Conservation (phyloP, 2,329 filamentous ascomycete species). For the Metarhizium anisopliae region DNA sequence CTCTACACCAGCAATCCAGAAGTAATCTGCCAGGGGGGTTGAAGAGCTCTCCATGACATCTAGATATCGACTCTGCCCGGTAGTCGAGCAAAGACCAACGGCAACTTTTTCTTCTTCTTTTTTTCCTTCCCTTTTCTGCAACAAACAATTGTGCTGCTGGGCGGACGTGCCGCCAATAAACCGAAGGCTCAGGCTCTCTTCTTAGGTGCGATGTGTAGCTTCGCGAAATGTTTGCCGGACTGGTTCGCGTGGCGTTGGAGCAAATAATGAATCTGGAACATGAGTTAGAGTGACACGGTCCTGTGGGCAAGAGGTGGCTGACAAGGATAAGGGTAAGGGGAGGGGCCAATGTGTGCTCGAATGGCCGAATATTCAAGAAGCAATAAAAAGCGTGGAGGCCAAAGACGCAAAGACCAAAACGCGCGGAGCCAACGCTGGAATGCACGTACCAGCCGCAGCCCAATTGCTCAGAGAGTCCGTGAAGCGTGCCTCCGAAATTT, state of each 20-base stretch:
- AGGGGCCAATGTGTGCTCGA: neutral
- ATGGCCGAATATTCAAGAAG: neutral
- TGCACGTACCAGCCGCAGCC: conserved; percentile 6
- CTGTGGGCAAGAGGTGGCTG: neutral
- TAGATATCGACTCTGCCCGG: conserved; percentile 23
- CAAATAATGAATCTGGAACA: conserved; percentile 2
- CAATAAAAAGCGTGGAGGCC: neutral
- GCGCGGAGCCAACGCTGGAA: neutral
- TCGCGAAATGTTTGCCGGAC: neutral
- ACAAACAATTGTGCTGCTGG: neutral
- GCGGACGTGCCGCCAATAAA: conserved; percentile 4
- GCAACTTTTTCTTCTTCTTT: neutral
- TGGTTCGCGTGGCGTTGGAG: neutral
- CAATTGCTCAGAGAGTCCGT: neutral
- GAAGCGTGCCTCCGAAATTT: neutral
- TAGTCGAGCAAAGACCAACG: conserved; percentile 1
- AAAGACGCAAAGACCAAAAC: neutral
- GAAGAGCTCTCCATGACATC: conserved; percentile 53
- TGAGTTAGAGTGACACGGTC: neutral
- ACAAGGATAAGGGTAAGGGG: neutral
- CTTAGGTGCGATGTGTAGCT: neutral
- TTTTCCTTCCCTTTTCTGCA: neutral
- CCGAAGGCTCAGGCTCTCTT: neutral
- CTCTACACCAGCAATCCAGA: conserved; percentile 67
- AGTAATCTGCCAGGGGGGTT: conserved; percentile 62